Conservation (phyloP, 2,329 filamentous ascomycete species). For the Pyrenochaeta sp. region DNA sequence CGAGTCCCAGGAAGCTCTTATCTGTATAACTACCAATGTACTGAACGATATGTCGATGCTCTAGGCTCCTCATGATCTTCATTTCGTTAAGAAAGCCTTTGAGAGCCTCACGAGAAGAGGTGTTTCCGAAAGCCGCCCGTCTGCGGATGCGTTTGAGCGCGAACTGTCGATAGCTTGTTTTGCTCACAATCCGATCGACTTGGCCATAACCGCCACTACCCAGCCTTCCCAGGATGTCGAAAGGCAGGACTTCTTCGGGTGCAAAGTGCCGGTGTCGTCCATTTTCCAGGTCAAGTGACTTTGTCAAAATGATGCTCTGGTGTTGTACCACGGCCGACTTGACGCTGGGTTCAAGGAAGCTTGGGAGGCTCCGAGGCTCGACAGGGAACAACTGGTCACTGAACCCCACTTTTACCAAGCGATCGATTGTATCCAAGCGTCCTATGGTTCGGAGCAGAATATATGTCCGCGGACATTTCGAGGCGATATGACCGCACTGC, state of each 20-base stretch:
- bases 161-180: conserved; percentile 32
- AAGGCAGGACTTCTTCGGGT: conserved; percentile 26
- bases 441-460: conserved; percentile 36
- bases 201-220: conserved; percentile 32
- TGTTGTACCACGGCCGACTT: conserved; percentile 22
- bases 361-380: conserved; percentile 22
- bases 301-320: conserved; percentile 30
- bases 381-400: conserved; percentile 39
- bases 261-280: conserved; percentile 32
- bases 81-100: conserved; percentile 33
- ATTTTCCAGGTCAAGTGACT: conserved; percentile 22
- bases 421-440: conserved; percentile 23
- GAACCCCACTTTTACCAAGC: conserved; percentile 29
- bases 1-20: conserved; percentile 29
- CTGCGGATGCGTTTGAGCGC: conserved; percentile 40
- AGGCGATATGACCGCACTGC: conserved; percentile 3
- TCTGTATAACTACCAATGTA: conserved; percentile 43
- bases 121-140: conserved; percentile 16
- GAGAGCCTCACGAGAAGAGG: conserved; percentile 15
- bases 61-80: conserved; percentile 29
- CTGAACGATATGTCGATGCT: conserved; percentile 35
- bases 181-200: conserved; percentile 33
- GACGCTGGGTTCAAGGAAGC: conserved; percentile 14
- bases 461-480: conserved; percentile 31
- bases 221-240: conserved; percentile 23